Conservation (phyloP, 176 grass and related monocot genomes). For the Eragrostis nindensis region DNA sequence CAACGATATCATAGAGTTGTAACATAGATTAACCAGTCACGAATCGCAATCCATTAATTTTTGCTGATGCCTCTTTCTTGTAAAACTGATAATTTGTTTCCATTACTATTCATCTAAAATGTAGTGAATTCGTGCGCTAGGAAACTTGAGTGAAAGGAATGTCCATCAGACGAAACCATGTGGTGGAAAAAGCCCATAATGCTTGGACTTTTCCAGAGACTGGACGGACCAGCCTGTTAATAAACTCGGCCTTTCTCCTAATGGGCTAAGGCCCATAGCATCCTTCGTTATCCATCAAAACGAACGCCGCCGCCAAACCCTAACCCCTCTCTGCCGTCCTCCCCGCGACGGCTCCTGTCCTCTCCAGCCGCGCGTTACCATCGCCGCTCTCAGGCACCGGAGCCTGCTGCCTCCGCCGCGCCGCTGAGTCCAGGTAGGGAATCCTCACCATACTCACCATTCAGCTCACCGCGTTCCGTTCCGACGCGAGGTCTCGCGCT, state of each 20-base stretch:
- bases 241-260: not conserved
- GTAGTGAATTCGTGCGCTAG: too few species aligned
- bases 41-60: too few species aligned
- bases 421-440: constrained; percentile 4
- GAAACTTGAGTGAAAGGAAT: too few species aligned
- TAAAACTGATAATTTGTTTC: too few species aligned
- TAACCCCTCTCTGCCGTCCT: not conserved
- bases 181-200: too few species aligned
- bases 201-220: too few species aligned
- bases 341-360: constrained; percentile 25
- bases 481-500: too few species aligned
- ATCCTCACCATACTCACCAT: not conserved
- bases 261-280: not conserved
- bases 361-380: not conserved
- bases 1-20: too few species aligned
- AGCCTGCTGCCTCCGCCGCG: not conserved
- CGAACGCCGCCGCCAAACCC: constrained; percentile 14
- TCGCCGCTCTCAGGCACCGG: not conserved
- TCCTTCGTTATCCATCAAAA: not conserved
- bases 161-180: too few species aligned
- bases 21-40: too few species aligned
- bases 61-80: too few species aligned
- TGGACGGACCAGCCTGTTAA: not conserved
- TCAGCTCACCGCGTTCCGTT: not conserved
- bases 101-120: too few species aligned